A percentile compares a stretch with the other conserved stretches of the same genome.
phyloP scores from a whole-genome alignment of 2,329 filamentous ascomycete genomes.

The Juglanconis oblonga region DNA sequence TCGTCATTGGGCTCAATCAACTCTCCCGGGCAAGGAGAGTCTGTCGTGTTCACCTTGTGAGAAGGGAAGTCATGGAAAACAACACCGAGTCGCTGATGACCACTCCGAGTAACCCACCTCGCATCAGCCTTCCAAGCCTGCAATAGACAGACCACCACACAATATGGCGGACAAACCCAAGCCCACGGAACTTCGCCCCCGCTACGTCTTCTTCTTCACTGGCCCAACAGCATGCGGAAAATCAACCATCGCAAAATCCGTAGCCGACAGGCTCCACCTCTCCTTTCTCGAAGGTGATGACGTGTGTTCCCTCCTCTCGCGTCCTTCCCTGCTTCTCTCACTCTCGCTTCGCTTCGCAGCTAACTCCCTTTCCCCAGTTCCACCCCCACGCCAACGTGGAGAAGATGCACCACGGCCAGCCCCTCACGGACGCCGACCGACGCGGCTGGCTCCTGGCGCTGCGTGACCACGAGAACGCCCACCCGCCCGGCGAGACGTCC shows the following conservation, averaged over 20 bases:
- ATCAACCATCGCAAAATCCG: slow-evolving; percentile 53
- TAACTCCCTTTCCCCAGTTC: slow-evolving; percentile 37
- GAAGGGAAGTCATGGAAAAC: no score
- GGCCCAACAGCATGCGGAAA: slow-evolving; percentile 62
- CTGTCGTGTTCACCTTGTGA: no score
- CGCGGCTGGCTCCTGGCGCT: slow-evolving; percentile 73
- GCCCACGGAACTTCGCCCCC: slow-evolving; percentile 9
- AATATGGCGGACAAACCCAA: slow-evolving; percentile 4
- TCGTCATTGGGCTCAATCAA: no score
- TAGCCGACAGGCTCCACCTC: slow-evolving; percentile 46
- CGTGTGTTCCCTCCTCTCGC: slow-evolving; percentile 36
- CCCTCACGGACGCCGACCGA: slow-evolving; percentile 71
- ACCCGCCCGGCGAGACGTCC: slow-evolving; percentile 36
- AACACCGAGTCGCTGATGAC: no score
- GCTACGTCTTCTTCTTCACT: slow-evolving; percentile 56
- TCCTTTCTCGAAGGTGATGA: slow-evolving; percentile 62
- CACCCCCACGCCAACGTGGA: slow-evolving; percentile 60
- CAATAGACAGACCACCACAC: neutral
- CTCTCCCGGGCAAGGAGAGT: no score
- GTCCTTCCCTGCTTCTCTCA: neutral
- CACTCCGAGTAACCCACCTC: no score
- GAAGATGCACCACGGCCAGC: slow-evolving; percentile 68
- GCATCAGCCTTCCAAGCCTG: neutral
- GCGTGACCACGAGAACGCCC: slow-evolving; percentile 44
- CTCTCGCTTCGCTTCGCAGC: neutral